Percentiles rank a stretch among this genome's conserved stretches.
phyloP scores from a whole-genome alignment of 306 rosid genomes.

The Castanea crenata region DNA sequence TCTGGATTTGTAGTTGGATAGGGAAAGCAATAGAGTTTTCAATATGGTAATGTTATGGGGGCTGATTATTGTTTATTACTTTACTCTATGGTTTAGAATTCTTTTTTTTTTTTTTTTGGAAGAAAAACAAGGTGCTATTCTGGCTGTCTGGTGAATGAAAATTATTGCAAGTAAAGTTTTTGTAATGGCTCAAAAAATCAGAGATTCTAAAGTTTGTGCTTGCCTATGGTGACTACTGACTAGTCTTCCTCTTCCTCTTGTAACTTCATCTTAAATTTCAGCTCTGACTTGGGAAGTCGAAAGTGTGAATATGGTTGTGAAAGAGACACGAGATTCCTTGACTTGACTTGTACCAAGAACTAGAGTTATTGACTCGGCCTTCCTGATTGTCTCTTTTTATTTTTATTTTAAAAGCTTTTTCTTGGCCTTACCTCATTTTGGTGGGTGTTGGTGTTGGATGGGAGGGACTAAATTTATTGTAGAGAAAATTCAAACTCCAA shows the following conservation, averaged over 20 bases:
- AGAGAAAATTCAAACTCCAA: not conserved
- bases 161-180: not conserved
- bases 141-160: too few species aligned
- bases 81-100: not conserved
- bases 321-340: not conserved
- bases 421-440: not conserved
- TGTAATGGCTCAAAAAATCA: not conserved
- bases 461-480: too few species aligned
- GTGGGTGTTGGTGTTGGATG: too few species aligned
- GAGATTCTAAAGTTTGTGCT: conserved; percentile 11
- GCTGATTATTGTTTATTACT: not conserved
- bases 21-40: not conserved
- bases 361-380: not conserved
- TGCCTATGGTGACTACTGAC: conserved; percentile 15
- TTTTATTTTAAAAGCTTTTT: not conserved
- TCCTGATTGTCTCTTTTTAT: not conserved
- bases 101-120: not conserved
- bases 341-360: not conserved
- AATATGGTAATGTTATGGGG: conserved; percentile 3
- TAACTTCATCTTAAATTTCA: not conserved
- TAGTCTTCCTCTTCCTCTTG: not conserved
- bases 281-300: not conserved
- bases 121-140: not conserved
- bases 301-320: not conserved
- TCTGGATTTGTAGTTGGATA: not conserved